These are phyloP conservation scores for Sugiyamaella chiloensis DNA, from an alignment of 805 yeast species.

Conservation along the genomic window DNA sequence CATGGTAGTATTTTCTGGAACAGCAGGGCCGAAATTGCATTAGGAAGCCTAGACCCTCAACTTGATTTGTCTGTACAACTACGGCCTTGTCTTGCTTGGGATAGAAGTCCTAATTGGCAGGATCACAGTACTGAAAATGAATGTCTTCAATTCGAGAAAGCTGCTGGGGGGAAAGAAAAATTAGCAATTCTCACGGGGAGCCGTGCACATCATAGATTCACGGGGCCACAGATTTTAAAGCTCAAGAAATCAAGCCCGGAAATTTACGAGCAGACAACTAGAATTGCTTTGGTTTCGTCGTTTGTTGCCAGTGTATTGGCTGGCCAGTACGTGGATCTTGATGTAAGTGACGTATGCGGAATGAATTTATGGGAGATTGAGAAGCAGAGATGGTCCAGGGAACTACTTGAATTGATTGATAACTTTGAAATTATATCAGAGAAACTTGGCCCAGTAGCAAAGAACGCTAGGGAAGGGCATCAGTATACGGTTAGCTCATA, in stretches of 20 bases:
- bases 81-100: conserved; percentile 39
- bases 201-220: conserved; percentile 82
- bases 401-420: conserved; percentile 46
- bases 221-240: conserved; percentile 88
- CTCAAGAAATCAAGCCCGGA: conserved; percentile 51
- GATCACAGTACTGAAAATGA: conserved; percentile 83
- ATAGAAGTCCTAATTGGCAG: conserved; percentile 88
- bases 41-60: conserved; percentile 35
- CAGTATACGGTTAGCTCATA: conserved; percentile 57
- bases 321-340: conserved; percentile 63
- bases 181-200: conserved; percentile 77
- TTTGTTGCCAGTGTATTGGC: conserved; percentile 70
- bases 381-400: conserved; percentile 53
- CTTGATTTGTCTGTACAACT: conserved; percentile 38
- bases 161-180: conserved; percentile 54
- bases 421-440: conserved; percentile 13
- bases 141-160: conserved; percentile 55
- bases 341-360: conserved; percentile 88
- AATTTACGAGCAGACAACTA: conserved; percentile 51
- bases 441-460: conserved; percentile 53
- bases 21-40: conserved; percentile 39
- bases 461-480: conserved; percentile 39
- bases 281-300: conserved; percentile 76
- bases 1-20: conserved; percentile 90
- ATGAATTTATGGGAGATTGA: conserved; percentile 80